Percentiles rank a stretch among this genome's conserved stretches.
Conservation (phyloP, 2,329 filamentous ascomycete genomes). For the Xylaria sp. region DNA sequence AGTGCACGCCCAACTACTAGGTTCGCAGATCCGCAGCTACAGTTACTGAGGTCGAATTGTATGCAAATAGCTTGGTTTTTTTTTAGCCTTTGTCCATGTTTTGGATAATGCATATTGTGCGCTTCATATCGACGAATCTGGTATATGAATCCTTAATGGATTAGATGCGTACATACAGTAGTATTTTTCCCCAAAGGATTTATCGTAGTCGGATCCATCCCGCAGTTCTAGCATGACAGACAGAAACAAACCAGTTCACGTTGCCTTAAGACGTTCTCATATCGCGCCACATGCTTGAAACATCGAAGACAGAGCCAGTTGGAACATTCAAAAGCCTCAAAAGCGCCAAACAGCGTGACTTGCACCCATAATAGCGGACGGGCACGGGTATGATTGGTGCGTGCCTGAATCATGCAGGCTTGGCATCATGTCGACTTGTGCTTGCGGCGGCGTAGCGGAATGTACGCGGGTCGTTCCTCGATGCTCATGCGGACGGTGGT, state of each 20-base stretch:
- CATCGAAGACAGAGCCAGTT: constrained; percentile 12
- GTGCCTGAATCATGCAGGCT: constrained; percentile 27
- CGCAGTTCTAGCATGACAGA: constrained; percentile 8
- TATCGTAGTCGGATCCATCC: background rate
- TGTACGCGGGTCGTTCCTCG: no score
- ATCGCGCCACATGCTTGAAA: constrained; percentile 20
- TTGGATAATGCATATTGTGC: no score
- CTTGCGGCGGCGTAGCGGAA: no score
- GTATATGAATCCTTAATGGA: no score
- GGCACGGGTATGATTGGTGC: constrained; percentile 21
- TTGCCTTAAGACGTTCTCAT: constrained; percentile 3
- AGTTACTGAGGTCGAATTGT: no score
- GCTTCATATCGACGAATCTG: background rate
- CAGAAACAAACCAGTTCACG: background rate
- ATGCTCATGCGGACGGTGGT: background rate
- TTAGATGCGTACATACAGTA: no score
- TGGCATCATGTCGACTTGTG: no score
- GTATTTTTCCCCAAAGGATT: no score
- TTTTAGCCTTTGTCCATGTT: no score
- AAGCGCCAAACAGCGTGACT: constrained; percentile 1
- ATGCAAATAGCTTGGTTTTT: background rate
- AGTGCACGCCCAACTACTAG: no score
- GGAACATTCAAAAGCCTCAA: constrained; percentile 13
- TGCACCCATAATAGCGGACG: background rate
- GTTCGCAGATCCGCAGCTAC: no score